Conservation (phyloP, 202 grass and related monocot species). For the Digitaria exilis region DNA sequence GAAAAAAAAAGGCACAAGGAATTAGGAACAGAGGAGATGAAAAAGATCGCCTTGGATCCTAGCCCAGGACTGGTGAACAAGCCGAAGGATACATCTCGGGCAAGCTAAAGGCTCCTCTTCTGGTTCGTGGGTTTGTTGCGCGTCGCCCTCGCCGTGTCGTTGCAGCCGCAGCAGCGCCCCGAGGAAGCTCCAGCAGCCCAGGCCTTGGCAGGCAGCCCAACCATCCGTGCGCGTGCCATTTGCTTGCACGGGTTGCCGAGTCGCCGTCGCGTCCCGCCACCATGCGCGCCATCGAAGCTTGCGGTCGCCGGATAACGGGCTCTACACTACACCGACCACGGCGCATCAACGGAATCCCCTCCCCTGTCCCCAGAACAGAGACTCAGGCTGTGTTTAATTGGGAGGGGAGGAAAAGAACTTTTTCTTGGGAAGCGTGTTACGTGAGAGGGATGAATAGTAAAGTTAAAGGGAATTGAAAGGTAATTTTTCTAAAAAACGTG, state of each 20-base stretch:
- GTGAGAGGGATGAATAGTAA: too few relatives aligned
- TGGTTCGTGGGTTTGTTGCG: slow-evolving; percentile 31
- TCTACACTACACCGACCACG: too few relatives aligned
- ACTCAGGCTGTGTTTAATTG: too few relatives aligned
- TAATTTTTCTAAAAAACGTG: too few relatives aligned
- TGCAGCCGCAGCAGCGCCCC: too few relatives aligned
- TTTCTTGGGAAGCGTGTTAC: too few relatives aligned
- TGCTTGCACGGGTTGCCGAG: slow-evolving; percentile 44
- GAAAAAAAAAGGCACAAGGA: neutral
- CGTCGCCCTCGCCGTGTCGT: slow-evolving; percentile 25
- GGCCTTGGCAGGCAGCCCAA: too few relatives aligned
- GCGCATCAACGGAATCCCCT: neutral
- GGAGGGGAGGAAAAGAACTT: too few relatives aligned
- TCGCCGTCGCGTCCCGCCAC: slow-evolving; percentile 44
- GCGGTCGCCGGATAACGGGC: neutral
- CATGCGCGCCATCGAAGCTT: slow-evolving; percentile 10
- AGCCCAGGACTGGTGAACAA: neutral
- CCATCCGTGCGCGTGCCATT: neutral
- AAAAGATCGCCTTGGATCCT: neutral
- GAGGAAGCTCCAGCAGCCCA: too few relatives aligned
- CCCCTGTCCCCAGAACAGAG: slow-evolving; percentile 13
- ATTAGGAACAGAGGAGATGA: too few relatives aligned
- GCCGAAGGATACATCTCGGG: neutral
- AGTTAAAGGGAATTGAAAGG: too few relatives aligned
- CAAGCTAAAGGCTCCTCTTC: neutral